These are phyloP conservation scores for Podaxis sp. DNA, from an alignment of 768 basidiomycete genomes.

Conservation along the genomic window DNA sequence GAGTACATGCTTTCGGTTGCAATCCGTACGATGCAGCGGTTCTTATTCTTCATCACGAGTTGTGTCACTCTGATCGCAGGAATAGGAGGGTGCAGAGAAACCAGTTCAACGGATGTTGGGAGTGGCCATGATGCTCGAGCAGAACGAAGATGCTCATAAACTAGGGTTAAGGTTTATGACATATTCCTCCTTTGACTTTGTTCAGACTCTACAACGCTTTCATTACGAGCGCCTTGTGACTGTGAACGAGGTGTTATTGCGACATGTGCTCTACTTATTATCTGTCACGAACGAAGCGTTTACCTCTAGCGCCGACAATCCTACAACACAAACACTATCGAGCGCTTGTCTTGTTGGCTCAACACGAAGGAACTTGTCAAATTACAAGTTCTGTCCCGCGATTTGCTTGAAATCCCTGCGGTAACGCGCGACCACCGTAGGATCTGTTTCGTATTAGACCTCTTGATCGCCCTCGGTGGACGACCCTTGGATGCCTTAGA, in stretches of 20 bases:
- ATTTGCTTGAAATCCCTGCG: not conserved
- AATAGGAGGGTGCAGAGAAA: not conserved
- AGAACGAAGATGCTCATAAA: conserved; percentile 7
- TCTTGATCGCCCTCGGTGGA: not conserved
- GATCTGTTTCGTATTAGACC: not conserved
- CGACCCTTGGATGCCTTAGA: not conserved
- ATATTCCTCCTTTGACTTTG: not conserved
- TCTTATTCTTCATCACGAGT: not conserved
- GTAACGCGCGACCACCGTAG: not conserved
- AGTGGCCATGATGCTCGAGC: not conserved
- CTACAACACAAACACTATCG: not conserved
- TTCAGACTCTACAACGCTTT: not conserved
- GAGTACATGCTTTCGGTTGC: not conserved
- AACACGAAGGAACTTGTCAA: not conserved
- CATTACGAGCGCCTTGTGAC: conserved; percentile 1
- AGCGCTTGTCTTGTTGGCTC: not conserved
- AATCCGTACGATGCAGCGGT: not conserved
- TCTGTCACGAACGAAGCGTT: not conserved
- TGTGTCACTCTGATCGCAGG: not conserved
- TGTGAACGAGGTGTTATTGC: not conserved
- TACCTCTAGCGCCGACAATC: not conserved
- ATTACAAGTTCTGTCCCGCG: not conserved
- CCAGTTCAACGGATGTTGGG: not conserved
- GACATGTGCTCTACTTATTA: not conserved
- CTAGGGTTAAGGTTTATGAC: conserved; percentile 15